Evolutionary conservation across 768 basidiomycete species (phyloP).

Genomic region (Serendipita vermifera): DNA sequence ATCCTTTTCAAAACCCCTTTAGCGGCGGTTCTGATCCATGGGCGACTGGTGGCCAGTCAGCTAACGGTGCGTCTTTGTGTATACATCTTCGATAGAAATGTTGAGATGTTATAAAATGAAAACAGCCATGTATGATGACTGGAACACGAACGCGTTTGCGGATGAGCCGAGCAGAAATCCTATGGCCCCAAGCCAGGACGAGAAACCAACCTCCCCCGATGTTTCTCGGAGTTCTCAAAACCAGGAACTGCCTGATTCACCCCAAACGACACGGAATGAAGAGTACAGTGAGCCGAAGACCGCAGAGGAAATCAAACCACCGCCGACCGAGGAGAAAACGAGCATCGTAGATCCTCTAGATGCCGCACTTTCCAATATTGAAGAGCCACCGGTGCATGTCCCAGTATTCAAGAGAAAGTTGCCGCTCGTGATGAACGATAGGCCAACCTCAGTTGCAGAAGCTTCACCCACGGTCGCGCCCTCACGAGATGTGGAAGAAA

Average conservation of each 20-base stretch:
- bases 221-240: neutral
- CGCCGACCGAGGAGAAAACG: neutral
- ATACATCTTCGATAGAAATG: neutral
- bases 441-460: neutral
- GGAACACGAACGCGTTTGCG: constrained; percentile 1
- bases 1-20: constrained; percentile 4
- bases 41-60: neutral
- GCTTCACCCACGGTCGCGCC: neutral
- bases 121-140: neutral
- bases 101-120: neutral
- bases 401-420: neutral
- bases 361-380: neutral
- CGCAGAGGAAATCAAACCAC: too few relatives aligned
- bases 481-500: neutral
- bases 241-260: too few relatives aligned
- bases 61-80: neutral
- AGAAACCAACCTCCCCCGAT: neutral
- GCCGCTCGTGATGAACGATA: neutral
- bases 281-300: neutral
- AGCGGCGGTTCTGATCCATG: neutral
- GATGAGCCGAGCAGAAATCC: neutral
- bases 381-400: constrained; percentile 1
- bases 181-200: neutral
- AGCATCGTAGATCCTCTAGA: neutral
- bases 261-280: neutral